Conservation (phyloP, 2,329 filamentous ascomycete species). For the Scortechinia acanthostroma region DNA sequence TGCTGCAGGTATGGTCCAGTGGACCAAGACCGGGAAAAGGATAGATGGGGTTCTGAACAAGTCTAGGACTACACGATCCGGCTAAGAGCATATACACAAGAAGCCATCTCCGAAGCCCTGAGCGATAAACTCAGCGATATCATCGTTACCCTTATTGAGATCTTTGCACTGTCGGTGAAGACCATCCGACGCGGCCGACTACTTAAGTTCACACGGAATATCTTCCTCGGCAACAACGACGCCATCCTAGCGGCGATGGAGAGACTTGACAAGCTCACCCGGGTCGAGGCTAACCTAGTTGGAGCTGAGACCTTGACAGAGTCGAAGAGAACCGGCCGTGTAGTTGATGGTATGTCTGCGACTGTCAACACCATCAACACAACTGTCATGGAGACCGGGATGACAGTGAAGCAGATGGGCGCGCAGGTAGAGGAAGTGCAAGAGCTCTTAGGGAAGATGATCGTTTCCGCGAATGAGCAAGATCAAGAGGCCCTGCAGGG, state of each 20-base stretch:
- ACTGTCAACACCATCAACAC: too few species aligned
- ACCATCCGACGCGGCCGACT: conserved; percentile 28
- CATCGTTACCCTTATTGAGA: conserved; percentile 32
- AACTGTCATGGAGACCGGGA: too few species aligned
- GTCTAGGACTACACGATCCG: conserved; percentile 32
- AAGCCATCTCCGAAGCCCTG: conserved; percentile 25
- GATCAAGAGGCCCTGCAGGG: too few species aligned
- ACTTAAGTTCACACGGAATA: conserved; percentile 28
- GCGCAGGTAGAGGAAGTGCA: too few species aligned
- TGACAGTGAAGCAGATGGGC: too few species aligned
- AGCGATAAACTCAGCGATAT: conserved; percentile 29
- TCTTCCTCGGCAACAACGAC: conserved; percentile 27
- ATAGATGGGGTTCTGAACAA: conserved; percentile 31
- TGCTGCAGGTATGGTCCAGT: conserved; percentile 32
- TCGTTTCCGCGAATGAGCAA: too few species aligned
- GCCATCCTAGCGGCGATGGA: conserved; percentile 27
- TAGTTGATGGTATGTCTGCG: too few species aligned
- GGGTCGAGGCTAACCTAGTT: conserved; percentile 30
- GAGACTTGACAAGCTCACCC: conserved; percentile 28
- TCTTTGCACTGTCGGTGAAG: conserved; percentile 32
- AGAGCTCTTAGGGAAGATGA: too few species aligned
- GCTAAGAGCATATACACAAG: conserved; percentile 28
- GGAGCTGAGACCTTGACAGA: conserved; percentile 28
- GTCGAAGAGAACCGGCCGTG: too few species aligned
- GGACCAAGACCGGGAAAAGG: conserved; percentile 33